These are phyloP conservation scores for Hypoxylon intermedium DNA, from an alignment of 495 filamentous ascomycete species.

Conservation along the genomic window DNA sequence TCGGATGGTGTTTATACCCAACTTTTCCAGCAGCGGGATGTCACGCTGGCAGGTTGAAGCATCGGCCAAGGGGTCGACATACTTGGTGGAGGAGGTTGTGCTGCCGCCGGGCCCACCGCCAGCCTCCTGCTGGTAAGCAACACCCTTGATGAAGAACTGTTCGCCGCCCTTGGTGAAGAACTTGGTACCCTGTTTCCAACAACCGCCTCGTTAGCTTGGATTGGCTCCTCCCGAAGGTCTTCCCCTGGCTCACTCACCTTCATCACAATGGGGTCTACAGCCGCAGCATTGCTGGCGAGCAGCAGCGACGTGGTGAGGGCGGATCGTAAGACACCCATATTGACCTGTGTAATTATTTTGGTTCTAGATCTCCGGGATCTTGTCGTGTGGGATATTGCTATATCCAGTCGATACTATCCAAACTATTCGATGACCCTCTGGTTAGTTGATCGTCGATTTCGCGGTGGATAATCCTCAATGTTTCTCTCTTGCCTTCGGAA, in stretches of 20 bases:
- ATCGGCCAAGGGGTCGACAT: constrained; percentile 76
- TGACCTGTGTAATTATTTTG: constrained; percentile 22
- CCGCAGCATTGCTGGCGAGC: constrained; percentile 59
- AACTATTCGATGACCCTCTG: neutral
- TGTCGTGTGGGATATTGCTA: constrained; percentile 9
- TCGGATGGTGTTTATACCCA: constrained; percentile 89
- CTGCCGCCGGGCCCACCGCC: constrained; percentile 48
- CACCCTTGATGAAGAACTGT: constrained; percentile 87
- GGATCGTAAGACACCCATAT: constrained; percentile 53
- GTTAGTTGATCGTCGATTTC: neutral
- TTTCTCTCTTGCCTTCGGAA: constrained; percentile 1
- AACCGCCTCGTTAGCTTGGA: neutral
- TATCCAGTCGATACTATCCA: neutral
- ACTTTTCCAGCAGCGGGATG: constrained; percentile 75
- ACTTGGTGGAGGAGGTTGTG: constrained; percentile 50
- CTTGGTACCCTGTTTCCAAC: constrained; percentile 52
- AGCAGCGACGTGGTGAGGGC: constrained; percentile 52
- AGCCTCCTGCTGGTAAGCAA: constrained; percentile 81
- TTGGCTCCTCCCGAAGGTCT: neutral
- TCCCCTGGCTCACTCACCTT: constrained; percentile 60
- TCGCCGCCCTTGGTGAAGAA: constrained; percentile 73
- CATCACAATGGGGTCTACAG: constrained; percentile 73
- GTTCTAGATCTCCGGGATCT: constrained; percentile 33
- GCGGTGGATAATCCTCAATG: neutral
- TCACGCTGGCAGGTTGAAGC: constrained; percentile 75